A percentile compares a stretch with the other conserved stretches of the same genome.
Conservation (phyloP, 2,329 filamentous ascomycete species). For the Penicillium corylophilum region DNA sequence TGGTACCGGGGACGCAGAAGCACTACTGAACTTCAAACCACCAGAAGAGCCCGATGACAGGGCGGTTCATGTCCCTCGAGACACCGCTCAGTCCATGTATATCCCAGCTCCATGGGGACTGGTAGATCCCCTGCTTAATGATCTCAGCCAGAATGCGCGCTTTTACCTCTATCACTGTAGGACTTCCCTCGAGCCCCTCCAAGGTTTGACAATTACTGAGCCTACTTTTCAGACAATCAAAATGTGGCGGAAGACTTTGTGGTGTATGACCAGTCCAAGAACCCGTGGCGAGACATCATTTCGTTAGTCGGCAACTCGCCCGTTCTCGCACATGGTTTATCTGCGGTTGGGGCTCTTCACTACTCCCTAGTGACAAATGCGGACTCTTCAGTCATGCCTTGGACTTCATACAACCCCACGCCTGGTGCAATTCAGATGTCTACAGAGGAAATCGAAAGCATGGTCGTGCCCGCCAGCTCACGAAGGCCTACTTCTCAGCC, state of each 20-base stretch:
- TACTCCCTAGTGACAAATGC: conserved; percentile 42
- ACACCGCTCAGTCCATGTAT: conserved; percentile 11
- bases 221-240: conserved; percentile 32
- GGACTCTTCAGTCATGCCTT: conserved; percentile 35
- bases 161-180: conserved; percentile 50
- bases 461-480: conserved; percentile 32
- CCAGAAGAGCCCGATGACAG: conserved; percentile 8
- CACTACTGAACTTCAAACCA: not conserved
- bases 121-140: conserved; percentile 50
- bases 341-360: conserved; percentile 51
- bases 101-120: conserved; percentile 40
- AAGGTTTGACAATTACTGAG: conserved; percentile 15
- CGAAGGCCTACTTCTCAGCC: conserved; percentile 34
- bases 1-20: not conserved
- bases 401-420: conserved; percentile 24
- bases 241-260: conserved; percentile 47
- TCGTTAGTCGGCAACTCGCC: conserved; percentile 47
- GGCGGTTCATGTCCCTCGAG: conserved; percentile 17
- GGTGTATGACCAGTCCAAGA: conserved; percentile 48
- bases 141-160: conserved; percentile 44
- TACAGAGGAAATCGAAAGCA: conserved; percentile 27
- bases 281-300: conserved; percentile 51
- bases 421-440: conserved; percentile 20
- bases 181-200: conserved; percentile 8
- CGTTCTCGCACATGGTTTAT: conserved; percentile 47